Percentiles rank a stretch among this genome's conserved stretches.
Evolutionary conservation across 2,329 filamentous ascomycete genomes (phyloP).

Genomic region (Diplodia corticola): DNA sequence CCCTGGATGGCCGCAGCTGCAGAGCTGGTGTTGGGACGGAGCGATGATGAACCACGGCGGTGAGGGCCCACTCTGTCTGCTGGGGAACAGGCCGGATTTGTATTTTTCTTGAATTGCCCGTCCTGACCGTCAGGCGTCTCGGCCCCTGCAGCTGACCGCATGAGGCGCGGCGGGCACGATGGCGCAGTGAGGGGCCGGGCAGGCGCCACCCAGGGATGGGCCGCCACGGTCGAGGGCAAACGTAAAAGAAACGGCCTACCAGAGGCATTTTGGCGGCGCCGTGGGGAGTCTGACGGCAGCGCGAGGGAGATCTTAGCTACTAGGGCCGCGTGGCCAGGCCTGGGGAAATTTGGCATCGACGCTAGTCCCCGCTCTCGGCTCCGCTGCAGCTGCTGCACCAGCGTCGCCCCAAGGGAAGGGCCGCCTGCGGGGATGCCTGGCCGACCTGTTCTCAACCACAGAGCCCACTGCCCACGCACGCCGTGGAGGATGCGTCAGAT

Average conservation of each 20-base stretch:
- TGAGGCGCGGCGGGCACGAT: slow-evolving; percentile 6
- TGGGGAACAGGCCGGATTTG: background rate
- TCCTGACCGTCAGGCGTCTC: background rate
- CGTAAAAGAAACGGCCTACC: slow-evolving; percentile 11
- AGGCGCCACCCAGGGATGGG: background rate
- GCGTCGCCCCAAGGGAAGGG: background rate
- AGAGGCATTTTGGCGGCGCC: background rate
- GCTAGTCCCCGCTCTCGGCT: slow-evolving; percentile 18
- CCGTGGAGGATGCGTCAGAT: slow-evolving; percentile 5
- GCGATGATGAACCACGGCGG: background rate
- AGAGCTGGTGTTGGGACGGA: background rate
- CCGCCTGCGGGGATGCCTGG: slow-evolving; percentile 1
- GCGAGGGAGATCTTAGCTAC: slow-evolving; percentile 5
- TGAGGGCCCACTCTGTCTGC: background rate
- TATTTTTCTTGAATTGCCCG: slow-evolving; percentile 3
- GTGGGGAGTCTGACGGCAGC: background rate
- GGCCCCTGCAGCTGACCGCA: slow-evolving; percentile 16
- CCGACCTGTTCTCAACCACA: background rate
- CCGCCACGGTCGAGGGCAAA: background rate
- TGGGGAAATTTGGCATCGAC: slow-evolving; percentile 17
- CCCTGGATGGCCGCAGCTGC: background rate
- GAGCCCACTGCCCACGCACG: background rate
- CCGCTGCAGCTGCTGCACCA: background rate
- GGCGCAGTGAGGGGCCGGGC: slow-evolving; percentile 14
- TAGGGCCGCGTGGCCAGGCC: slow-evolving; percentile 9